Base-by-base conservation (phyloP, 2,329 filamentous ascomycete species). In the Clonostachys solani region DNA sequence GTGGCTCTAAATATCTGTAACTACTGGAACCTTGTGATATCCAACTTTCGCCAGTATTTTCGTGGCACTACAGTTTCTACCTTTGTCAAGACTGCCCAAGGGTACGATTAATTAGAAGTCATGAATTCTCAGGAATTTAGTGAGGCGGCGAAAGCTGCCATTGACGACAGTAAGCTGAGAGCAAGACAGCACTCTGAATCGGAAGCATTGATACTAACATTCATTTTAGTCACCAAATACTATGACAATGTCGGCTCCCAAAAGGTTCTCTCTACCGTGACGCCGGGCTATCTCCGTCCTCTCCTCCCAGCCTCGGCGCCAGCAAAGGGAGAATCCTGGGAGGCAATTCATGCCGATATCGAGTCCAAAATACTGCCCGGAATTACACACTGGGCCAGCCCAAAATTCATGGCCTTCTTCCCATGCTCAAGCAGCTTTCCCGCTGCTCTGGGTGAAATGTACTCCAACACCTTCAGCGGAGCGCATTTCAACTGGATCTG, bases 401-500 rank as follows among this genome's bases (percentile, higher is more conserved):
- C 90, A 15, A 91, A 92, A 61, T 97, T 96, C 76, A 89, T 96
- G 81, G 92, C 92, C 41, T 97, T 95, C 75, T 97, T 94, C 69
- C 88, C 92, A 2, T 89, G 89, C 44, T 84, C 82, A 19, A 84
- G 85, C 46, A 89, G 86, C 35, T 96, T 86, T 62, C 91, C 92
- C 1, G 81, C 84, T 29, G 92, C 96, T 65, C 78, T 97, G 12
- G 92, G 90, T 17, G 92, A 97, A 69, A 84, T 97, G 73, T 97
- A 96, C 74, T 89, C 84, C 40, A 85, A 89, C 6, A 87, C 90
- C 7, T 92, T 96, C 68, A 94, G 84, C 12, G 89, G 89, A 15
- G 90, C 92, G 2, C 90, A 90, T 37, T 97, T 97, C 76, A 97
- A 97, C 69, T 97, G 92, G 92, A 84, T 96, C 53, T 96, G 92